Conservation (phyloP, 1,284 basidiomycete genomes). For the Heterobasidion irregulare region DNA sequence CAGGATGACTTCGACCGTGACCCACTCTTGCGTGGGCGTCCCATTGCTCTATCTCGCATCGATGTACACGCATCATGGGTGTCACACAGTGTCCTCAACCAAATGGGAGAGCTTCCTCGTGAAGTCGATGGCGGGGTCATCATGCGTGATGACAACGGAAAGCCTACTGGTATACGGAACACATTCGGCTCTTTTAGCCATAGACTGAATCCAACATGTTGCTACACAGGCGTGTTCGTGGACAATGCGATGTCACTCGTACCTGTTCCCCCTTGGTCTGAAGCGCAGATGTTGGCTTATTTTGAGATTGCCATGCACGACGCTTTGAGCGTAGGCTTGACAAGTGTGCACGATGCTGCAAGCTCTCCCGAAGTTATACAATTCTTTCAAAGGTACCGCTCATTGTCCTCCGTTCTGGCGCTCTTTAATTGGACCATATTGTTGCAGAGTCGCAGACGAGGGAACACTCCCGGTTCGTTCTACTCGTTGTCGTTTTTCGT, state of each 20-base stretch:
- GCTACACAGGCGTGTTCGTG: constrained; percentile 49
- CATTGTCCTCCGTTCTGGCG: background rate
- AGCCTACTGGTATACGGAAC: constrained; percentile 58
- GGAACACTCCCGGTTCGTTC: constrained; percentile 55
- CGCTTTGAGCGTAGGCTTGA: constrained; percentile 70
- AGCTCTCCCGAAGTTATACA: constrained; percentile 43
- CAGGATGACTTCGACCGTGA: constrained; percentile 52
- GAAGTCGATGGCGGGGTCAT: constrained; percentile 73
- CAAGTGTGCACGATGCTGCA: constrained; percentile 78
- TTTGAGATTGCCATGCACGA: constrained; percentile 59
- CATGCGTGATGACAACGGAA: constrained; percentile 51
- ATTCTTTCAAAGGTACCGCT: constrained; percentile 57
- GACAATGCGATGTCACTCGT: constrained; percentile 70
- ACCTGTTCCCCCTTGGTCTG: constrained; percentile 55
- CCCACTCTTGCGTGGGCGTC: constrained; percentile 50
- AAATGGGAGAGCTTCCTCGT: constrained; percentile 28
- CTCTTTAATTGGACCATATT: background rate
- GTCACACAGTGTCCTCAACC: constrained; percentile 56
- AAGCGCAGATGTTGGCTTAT: constrained; percentile 47
- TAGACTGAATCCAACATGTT: background rate
- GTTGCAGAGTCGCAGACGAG: constrained; percentile 30
- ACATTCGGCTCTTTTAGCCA: constrained; percentile 6
- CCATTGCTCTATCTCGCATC: constrained; percentile 65
- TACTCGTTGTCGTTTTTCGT: constrained; percentile 4
- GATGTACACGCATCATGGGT: constrained; percentile 88